Evolutionary conservation across 2,329 filamentous ascomycete genomes (phyloP), one percentile per base, ranked within the genome.

Genomic region (Fusarium palustre): DNA sequence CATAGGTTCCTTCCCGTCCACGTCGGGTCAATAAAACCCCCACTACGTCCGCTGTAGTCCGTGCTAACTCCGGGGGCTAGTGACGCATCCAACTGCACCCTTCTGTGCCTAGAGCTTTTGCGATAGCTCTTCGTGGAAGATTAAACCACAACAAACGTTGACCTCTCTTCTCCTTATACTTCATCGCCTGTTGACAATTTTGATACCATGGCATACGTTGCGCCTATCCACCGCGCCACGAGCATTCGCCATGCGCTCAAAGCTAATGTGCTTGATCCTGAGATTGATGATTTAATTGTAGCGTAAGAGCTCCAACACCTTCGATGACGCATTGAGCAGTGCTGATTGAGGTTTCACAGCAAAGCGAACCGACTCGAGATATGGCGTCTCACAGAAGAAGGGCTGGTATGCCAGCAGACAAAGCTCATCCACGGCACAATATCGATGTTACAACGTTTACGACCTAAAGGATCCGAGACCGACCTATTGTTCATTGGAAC

Each of bases 401-500:
- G 88, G 43, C 85, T 94, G 58, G 79, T 82, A 2, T 86, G 94
- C 61, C 84, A 88, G 34, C 87, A 85, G 67, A 91, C 92, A 5
- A 91, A 90, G 75, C 83, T 89, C 66, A 85, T 98, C 57, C 95
- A 95, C 77, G 96, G 95, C 77, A 92, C 91, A 71, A 90, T 98
- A 71, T 91, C 92, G 10, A 92, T 97, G 84, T 86, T 97, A 16
- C 88, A 96, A 75, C 91, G 90, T 75, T 84, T 99, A 48, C 89
- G 89, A 28, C 93, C 94, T 8, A 88, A 89, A 49, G 88, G 92
- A 71, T 90, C 90, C 30, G 80, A 85, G 7, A 93, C 90, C 48
- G 94, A 98, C 72, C 88, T 97, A 66, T 87, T 99, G 64, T 97
- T 99, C 77, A 87, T 99, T 59, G 95, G 94, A 50, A 99, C 96